These are phyloP conservation scores for Protea cynaroides DNA, from an alignment of 164 flowering plant genomes.

Conservation along the genomic window DNA sequence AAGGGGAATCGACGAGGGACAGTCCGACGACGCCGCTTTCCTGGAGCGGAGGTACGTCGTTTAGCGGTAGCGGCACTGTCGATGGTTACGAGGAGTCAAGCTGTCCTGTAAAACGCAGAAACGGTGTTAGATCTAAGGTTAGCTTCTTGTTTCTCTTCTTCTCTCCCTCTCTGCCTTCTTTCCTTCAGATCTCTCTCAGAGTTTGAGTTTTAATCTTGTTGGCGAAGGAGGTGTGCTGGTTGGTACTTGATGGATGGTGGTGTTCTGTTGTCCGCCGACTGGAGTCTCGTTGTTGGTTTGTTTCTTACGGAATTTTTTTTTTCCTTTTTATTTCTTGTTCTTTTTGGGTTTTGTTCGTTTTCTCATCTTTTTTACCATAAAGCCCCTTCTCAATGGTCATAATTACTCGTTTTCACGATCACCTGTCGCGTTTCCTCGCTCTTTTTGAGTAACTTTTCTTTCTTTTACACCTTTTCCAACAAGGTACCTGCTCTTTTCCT, in stretches of 20 bases:
- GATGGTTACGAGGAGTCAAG: conserved; percentile 19
- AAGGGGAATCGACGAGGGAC: conserved; percentile 23
- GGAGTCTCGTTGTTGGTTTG: neutral
- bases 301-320: neutral
- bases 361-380: neutral
- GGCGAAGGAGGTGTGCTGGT: neutral
- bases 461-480: too few species aligned
- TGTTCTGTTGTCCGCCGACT: neutral
- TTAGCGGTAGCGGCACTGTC: conserved; percentile 27
- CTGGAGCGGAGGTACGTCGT: conserved; percentile 43
- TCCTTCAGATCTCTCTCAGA: neutral
- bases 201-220: neutral
- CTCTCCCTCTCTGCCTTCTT: neutral
- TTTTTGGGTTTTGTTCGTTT: neutral
- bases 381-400: neutral
- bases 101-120: conserved; percentile 2
- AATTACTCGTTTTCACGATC: too few species aligned
- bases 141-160: neutral
- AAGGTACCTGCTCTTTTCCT: too few species aligned
- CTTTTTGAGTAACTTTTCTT: too few species aligned
- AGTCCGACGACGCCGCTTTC: conserved; percentile 68
- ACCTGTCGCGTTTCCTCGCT: too few species aligned
- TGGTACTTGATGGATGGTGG: neutral
- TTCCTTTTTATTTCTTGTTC: neutral
- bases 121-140: conserved; percentile 15